These are phyloP conservation scores for Pneumocystis jirovecii DNA, from an alignment of 1,139 yeast genomes.

Conservation along the genomic window DNA sequence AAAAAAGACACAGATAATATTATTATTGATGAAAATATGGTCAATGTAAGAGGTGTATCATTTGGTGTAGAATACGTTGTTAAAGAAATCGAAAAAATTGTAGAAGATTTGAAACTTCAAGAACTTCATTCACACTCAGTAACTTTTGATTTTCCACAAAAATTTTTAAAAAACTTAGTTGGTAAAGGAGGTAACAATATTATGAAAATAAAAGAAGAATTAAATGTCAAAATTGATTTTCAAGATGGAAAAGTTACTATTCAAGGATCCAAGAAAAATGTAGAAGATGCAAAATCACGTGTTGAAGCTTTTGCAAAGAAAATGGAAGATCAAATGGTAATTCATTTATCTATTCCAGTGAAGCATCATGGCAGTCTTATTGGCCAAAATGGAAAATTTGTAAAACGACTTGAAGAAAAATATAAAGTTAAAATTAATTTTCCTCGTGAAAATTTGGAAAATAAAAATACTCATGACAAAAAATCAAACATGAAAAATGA, in stretches of 20 bases:
- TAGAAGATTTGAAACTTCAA: conserved; percentile 51
- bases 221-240: conserved; percentile 64
- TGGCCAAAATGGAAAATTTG: conserved; percentile 72
- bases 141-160: conserved; percentile 47
- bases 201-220: conserved; percentile 57
- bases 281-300: conserved; percentile 53
- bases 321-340: conserved; percentile 69
- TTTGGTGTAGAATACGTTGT: conserved; percentile 40
- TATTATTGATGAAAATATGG: conserved; percentile 31
- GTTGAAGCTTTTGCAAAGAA: conserved; percentile 48
- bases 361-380: conserved; percentile 70
- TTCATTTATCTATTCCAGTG: conserved; percentile 52
- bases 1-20: conserved; percentile 24
- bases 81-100: conserved; percentile 38
- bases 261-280: conserved; percentile 67
- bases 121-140: conserved; percentile 45
- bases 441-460: conserved; percentile 31
- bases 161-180: conserved; percentile 61
- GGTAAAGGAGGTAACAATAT: conserved; percentile 78
- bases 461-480: conserved; percentile 21
- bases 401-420: conserved; percentile 75
- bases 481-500: conserved; percentile 34
- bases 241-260: conserved; percentile 45
- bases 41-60: conserved; percentile 49
- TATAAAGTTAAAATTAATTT: conserved; percentile 71